These are phyloP conservation scores for Prunella vulgaris DNA, from an alignment of 257 asterid genomes.

Conservation along the genomic window DNA sequence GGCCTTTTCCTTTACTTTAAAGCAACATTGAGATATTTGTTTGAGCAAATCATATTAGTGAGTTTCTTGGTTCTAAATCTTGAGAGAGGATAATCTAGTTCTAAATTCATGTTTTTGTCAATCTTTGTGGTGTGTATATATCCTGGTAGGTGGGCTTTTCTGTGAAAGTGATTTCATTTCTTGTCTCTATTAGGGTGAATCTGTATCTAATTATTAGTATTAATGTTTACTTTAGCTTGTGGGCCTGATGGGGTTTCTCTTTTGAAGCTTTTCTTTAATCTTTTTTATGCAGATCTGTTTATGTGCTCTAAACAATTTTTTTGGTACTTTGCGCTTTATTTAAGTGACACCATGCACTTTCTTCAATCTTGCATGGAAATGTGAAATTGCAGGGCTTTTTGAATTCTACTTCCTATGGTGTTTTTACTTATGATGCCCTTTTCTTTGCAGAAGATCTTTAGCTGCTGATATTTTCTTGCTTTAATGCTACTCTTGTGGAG, in stretches of 20 bases:
- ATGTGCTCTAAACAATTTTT: slow-evolving; percentile 23
- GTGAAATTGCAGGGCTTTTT: slow-evolving; percentile 9
- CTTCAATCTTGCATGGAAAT: slow-evolving; percentile 13
- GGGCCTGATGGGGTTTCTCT: slow-evolving; percentile 41
- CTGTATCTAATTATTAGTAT: slow-evolving; percentile 27
- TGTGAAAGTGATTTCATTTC: slow-evolving; percentile 35
- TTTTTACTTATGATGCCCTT: slow-evolving; percentile 7
- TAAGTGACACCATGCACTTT: slow-evolving; percentile 6
- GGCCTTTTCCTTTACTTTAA: slow-evolving; percentile 16
- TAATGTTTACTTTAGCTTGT: slow-evolving; percentile 30
- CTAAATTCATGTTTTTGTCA: not conserved
- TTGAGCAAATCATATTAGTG: not conserved
- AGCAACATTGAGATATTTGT: slow-evolving; percentile 15
- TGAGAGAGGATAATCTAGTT: slow-evolving; percentile 21
- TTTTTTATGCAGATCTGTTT: slow-evolving; percentile 23
- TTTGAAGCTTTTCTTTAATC: slow-evolving; percentile 7
- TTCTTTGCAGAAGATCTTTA: slow-evolving; percentile 18
- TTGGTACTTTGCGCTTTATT: slow-evolving; percentile 13
- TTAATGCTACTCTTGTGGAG: slow-evolving; percentile 20
- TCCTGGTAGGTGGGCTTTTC: slow-evolving; percentile 40
- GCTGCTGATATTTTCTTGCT: slow-evolving; percentile 10
- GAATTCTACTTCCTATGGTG: slow-evolving; percentile 4
- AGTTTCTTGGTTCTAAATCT: slow-evolving; percentile 12
- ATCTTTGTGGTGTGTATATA: slow-evolving; percentile 9
- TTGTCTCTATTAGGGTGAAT: slow-evolving; percentile 41